Conservation (phyloP, 257 asterid species). For the Fraxinus americana region DNA sequence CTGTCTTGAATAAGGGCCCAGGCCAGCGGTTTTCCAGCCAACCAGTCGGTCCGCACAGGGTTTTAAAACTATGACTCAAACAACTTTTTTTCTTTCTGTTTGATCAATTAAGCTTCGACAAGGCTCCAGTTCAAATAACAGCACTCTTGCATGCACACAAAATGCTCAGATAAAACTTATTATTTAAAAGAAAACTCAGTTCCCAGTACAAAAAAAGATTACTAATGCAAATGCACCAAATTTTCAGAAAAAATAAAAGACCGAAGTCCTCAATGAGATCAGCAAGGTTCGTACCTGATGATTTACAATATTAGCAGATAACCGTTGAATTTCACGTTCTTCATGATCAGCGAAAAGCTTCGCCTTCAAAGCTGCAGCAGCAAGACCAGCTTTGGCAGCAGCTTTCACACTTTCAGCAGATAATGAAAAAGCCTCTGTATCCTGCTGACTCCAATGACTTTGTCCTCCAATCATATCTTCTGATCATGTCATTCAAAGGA, state of each 20-base stretch:
- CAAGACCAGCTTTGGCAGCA: conserved; percentile 66
- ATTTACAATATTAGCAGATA: conserved; percentile 64
- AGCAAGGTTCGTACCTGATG: conserved; percentile 49
- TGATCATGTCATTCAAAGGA: conserved; percentile 5
- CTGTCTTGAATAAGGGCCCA: too few species aligned
- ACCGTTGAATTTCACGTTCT: conserved; percentile 69
- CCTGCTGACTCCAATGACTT: conserved; percentile 35
- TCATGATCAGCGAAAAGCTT: conserved; percentile 72
- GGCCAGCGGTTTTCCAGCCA: too few species aligned
- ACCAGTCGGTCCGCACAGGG: too few species aligned
- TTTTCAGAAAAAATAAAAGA: background rate
- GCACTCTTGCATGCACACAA: background rate
- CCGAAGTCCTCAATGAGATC: background rate
- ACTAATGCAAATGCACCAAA: background rate
- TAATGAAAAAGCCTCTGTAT: conserved; percentile 40
- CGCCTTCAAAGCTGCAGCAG: conserved; percentile 60
- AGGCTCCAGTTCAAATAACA: background rate
- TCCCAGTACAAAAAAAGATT: too few species aligned
- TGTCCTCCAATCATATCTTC: conserved; percentile 22
- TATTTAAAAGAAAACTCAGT: background rate
- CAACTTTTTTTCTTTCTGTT: too few species aligned
- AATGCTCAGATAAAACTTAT: background rate
- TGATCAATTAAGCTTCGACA: too few species aligned
- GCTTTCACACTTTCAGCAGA: conserved; percentile 53
- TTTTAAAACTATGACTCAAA: too few species aligned